Evolutionary conservation across 2,329 filamentous ascomycete genomes (phyloP).

Genomic region (Parafenestella ontariensis): DNA sequence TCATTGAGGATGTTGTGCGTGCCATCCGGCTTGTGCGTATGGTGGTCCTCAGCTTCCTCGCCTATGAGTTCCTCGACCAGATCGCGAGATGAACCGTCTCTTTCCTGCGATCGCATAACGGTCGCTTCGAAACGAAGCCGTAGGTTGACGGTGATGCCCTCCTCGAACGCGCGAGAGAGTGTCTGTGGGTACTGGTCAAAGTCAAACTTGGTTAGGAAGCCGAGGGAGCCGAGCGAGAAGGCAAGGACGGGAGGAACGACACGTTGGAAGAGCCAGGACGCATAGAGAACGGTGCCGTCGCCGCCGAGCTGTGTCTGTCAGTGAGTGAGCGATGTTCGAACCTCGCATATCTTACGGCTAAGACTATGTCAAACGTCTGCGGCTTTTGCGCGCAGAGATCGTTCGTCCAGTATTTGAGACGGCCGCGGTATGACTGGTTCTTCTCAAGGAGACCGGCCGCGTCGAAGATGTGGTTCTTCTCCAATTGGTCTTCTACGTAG

Average conservation of each 20-base stretch:
- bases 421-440: conserved; percentile 59
- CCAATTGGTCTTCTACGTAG: conserved; percentile 79
- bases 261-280: conserved; percentile 95
- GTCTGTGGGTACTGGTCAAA: conserved; percentile 76
- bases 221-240: conserved; percentile 88
- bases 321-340: neutral
- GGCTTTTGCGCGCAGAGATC: conserved; percentile 78
- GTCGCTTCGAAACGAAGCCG: conserved; percentile 91
- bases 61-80: conserved; percentile 90
- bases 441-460: conserved; percentile 71
- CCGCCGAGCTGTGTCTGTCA: conserved; percentile 69
- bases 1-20: conserved; percentile 95
- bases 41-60: conserved; percentile 81
- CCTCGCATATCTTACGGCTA: conserved; percentile 65
- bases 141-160: conserved; percentile 88
- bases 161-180: conserved; percentile 73
- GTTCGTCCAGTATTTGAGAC: conserved; percentile 84
- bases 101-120: conserved; percentile 78
- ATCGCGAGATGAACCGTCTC: conserved; percentile 44
- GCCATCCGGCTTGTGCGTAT: conserved; percentile 83
- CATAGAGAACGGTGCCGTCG: conserved; percentile 95
- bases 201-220: conserved; percentile 96
- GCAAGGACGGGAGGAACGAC: conserved; percentile 93
- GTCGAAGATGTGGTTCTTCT: conserved; percentile 76
- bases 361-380: conserved; percentile 90